Conservation (phyloP, 2,329 filamentous ascomycete species). For the Whalleya microplaca region DNA sequence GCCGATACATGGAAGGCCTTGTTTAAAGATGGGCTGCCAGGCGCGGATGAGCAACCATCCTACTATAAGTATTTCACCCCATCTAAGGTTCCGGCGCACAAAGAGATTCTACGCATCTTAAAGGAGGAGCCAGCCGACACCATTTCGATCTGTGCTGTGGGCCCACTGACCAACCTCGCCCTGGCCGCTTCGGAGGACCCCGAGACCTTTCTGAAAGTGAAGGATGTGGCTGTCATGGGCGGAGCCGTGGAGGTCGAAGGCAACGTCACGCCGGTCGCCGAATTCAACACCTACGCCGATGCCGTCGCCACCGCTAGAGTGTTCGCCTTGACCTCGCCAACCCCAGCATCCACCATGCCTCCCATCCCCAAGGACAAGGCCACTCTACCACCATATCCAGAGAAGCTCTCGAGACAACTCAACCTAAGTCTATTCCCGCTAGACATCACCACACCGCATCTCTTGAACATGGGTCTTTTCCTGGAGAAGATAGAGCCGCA, state of each 20-base stretch:
- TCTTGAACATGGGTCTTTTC: conserved; percentile 66
- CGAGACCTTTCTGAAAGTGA: conserved; percentile 84
- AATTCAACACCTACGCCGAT: conserved; percentile 97
- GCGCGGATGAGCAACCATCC: conserved; percentile 43
- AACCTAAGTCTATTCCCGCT: conserved; percentile 74
- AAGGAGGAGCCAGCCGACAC: conserved; percentile 80
- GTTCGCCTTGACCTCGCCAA: conserved; percentile 75
- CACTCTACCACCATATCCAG: conserved; percentile 64
- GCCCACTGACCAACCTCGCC: conserved; percentile 92
- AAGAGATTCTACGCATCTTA: conserved; percentile 88
- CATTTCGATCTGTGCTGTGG: conserved; percentile 87
- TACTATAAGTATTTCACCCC: conserved; percentile 71
- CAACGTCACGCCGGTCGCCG: conserved; percentile 83
- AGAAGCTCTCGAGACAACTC: conserved; percentile 63
- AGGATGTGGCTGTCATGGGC: conserved; percentile 95
- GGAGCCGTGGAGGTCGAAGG: conserved; percentile 79
- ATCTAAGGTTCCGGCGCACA: conserved; percentile 73
- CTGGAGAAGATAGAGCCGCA: conserved; percentile 56
- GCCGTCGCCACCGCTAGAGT: conserved; percentile 75
- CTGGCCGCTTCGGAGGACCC: conserved; percentile 86
- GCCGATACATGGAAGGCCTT: conserved; percentile 74
- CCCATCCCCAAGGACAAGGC: conserved; percentile 57
- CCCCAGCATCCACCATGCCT: conserved; percentile 80
- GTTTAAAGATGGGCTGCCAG: conserved; percentile 53
- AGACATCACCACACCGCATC: conserved; percentile 75